Conservation (phyloP, 768 basidiomycete genomes). For the Lentinula sp. region DNA sequence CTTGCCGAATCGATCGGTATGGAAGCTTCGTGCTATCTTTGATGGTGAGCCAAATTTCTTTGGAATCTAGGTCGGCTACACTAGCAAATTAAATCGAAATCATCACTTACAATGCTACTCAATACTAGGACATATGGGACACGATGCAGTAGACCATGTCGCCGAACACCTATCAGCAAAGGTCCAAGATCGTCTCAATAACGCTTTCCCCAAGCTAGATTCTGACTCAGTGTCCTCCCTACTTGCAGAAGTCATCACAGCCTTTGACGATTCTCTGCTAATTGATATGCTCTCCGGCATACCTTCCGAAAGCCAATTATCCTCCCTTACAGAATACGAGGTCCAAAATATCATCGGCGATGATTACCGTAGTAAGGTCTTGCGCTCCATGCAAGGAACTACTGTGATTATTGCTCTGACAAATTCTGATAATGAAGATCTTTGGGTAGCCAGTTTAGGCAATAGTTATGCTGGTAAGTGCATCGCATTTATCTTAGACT, state of each 20-base stretch:
- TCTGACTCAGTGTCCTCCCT: slow-evolving; percentile 26
- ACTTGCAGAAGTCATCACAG: slow-evolving; percentile 20
- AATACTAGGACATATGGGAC: slow-evolving; percentile 37
- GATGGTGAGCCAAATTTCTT: slow-evolving; percentile 29
- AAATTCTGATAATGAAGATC: slow-evolving; percentile 32
- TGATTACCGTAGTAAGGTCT: slow-evolving; percentile 26
- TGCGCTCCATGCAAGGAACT: slow-evolving; percentile 46
- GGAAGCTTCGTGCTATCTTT: slow-evolving; percentile 41
- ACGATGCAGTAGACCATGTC: slow-evolving; percentile 39
- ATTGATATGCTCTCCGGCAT: slow-evolving; percentile 34
- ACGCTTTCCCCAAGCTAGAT: slow-evolving; percentile 7
- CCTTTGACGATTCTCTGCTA: slow-evolving; percentile 32
- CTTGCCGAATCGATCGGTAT: slow-evolving; percentile 18
- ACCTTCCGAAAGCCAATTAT: slow-evolving; percentile 26
- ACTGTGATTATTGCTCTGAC: slow-evolving; percentile 43
- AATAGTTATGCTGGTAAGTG: slow-evolving; percentile 46
- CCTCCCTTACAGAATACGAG: slow-evolving; percentile 29
- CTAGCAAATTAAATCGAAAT: too few relatives aligned
- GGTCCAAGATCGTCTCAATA: slow-evolving; percentile 21
- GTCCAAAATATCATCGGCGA: slow-evolving; percentile 26
- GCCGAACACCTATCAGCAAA: slow-evolving; percentile 24
- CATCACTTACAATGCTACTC: too few relatives aligned
- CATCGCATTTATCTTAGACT: too few relatives aligned
- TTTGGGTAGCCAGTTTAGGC: slow-evolving; percentile 54
- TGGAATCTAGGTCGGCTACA: too few relatives aligned